Conservation (phyloP, 495 filamentous ascomycete genomes). For the Penicillium desertorum region DNA sequence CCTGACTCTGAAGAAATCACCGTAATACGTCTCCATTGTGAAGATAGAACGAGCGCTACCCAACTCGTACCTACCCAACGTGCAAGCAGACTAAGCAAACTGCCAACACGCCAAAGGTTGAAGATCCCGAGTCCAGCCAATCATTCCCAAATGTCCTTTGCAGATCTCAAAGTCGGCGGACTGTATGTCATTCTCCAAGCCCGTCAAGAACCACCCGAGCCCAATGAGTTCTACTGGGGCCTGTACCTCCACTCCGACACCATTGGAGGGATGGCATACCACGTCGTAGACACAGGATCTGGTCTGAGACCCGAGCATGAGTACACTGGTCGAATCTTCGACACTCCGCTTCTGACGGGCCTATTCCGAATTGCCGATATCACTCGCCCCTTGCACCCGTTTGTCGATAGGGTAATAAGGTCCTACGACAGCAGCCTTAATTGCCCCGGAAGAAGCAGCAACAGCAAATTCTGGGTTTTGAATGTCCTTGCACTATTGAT, state of each 20-base stretch:
- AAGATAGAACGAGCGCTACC: not conserved
- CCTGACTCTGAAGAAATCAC: not conserved
- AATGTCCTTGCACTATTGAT: conserved; percentile 14
- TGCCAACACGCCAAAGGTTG: not conserved
- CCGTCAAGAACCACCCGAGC: conserved; percentile 18
- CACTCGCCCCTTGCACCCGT: not conserved
- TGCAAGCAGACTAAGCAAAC: not conserved
- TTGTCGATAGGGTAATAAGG: conserved; percentile 13
- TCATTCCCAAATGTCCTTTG: conserved; percentile 1
- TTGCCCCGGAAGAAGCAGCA: conserved; percentile 8
- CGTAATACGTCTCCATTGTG: too few species aligned
- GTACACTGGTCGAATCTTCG: conserved; percentile 11
- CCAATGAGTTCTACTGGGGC: conserved; percentile 27
- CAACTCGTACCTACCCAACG: conserved; percentile 1
- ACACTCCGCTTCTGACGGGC: conserved; percentile 22
- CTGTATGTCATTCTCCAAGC: conserved; percentile 22
- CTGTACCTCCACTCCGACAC: conserved; percentile 17
- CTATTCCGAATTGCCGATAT: conserved; percentile 20
- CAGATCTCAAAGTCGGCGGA: conserved; percentile 10
- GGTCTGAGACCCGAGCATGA: conserved; percentile 20
- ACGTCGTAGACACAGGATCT: conserved; percentile 16
- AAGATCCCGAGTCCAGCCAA: not conserved
- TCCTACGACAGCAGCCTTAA: conserved; percentile 14
- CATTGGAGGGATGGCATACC: conserved; percentile 21
- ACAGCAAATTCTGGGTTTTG: conserved; percentile 17